Base-by-base conservation (phyloP, 805 yeast genomes). In the Candida coquimbonensis region DNA sequence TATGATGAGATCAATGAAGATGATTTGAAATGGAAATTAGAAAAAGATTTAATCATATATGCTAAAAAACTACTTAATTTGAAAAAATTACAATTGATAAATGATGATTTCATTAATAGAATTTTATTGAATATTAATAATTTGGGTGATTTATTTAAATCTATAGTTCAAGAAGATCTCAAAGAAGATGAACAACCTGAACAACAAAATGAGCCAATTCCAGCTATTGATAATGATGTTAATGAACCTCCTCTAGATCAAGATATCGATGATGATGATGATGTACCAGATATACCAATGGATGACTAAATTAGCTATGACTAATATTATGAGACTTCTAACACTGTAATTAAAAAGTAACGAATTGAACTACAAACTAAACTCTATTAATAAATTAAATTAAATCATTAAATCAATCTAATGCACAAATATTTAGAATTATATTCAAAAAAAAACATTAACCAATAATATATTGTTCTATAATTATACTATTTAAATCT, bases 31-130 rank as follows among this genome's bases (percentile, higher is more conserved):
- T 73, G 73, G 78, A 54, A 48, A 11, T 54, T 60, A 9, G 78
- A 74, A 47, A 65, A 63, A 43, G 67, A 62, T 9, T 54, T 76
- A 17, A 69, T 75, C 49, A 67, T 71, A 16, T 69, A 55, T 43
- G 59, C 72, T 0, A 59, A 70, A 26, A 74, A 74, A 49, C 44
- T 76, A 36, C 52, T 65, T 16, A 57, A 63, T 7, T 59, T 77
- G 36, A 45, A 59, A 13, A 62, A 65, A 17, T 47, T 66, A 9
- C 67, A 64, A 0, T 57, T 72, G 21, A 9, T 49, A 1, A 19
- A 16, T 46, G 54, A 70, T 4, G 57, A 60, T 4, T 46, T 66
- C 3, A 44, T 49, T 7, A 47, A 54, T 7, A 62, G 81, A 52
- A 43, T 76, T 7, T 49, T 49, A 26, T 57, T 73, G 42, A 76